Conservation (phyloP, 176 grass and related monocot genomes). For the Triticum turgidum region DNA sequence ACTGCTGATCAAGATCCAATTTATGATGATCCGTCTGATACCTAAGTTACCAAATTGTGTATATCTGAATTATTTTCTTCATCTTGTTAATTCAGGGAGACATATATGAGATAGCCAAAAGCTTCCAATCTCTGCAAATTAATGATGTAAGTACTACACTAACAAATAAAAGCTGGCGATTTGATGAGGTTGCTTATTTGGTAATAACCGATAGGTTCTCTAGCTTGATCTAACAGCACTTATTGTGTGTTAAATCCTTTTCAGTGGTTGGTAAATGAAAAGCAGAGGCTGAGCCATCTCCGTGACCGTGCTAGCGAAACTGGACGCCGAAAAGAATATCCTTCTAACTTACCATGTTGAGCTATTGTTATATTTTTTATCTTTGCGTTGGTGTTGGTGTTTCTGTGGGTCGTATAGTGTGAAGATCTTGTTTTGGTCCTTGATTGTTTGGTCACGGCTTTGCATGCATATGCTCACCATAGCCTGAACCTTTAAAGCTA, state of each 20-base stretch:
- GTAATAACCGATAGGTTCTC: constrained; percentile 21
- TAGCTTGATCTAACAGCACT: constrained; percentile 15
- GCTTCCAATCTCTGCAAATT: constrained; percentile 71
- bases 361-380: constrained; percentile 20
- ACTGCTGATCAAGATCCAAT: constrained; percentile 44
- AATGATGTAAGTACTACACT: constrained; percentile 66
- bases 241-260: constrained; percentile 36
- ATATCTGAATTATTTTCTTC: constrained; percentile 34
- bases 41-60: background rate
- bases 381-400: background rate
- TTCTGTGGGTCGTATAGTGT: background rate
- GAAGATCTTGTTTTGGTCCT: background rate
- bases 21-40: constrained; percentile 21
- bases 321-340: constrained; percentile 98
- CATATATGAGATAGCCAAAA: constrained; percentile 69
- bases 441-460: constrained; percentile 21
- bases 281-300: constrained; percentile 78
- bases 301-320: constrained; percentile 99
- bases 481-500: constrained; percentile 2
- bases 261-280: constrained; percentile 94
- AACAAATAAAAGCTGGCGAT: constrained; percentile 16
- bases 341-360: constrained; percentile 50
- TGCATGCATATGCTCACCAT: background rate
- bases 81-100: constrained; percentile 57
- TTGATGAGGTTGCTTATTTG: constrained; percentile 21